Evolutionary conservation across 2,329 filamentous ascomycete species (phyloP).

Genomic region (Ceratocystis lukuohia): DNA sequence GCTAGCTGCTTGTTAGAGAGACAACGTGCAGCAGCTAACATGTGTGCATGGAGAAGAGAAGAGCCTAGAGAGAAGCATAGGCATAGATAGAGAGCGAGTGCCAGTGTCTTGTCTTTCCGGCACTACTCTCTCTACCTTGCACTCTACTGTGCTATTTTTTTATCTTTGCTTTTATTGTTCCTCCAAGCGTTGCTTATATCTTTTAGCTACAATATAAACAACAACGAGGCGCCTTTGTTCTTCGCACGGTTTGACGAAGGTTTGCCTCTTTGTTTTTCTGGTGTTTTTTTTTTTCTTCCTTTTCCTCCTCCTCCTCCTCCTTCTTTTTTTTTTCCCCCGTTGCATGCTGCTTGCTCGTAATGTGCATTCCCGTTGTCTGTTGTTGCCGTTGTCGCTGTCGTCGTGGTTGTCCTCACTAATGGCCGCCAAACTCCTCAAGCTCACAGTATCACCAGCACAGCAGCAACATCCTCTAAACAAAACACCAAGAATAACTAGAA

Average conservation of each 20-base stretch:
- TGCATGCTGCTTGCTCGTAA: background rate
- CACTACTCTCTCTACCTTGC: background rate
- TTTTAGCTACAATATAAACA: slow-evolving; percentile 2
- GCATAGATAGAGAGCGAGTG: background rate
- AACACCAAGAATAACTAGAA: background rate
- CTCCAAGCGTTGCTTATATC: background rate
- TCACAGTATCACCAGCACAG: background rate
- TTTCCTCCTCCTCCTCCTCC: background rate
- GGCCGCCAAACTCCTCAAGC: background rate
- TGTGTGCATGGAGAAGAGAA: background rate
- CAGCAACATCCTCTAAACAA: background rate
- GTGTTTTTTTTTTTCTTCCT: background rate
- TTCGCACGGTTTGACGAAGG: background rate
- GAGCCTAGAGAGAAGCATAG: background rate
- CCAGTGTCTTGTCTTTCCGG: background rate
- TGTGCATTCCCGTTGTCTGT: slow-evolving; percentile 7
- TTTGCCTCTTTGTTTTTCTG: background rate
- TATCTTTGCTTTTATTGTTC: slow-evolving; percentile 1
- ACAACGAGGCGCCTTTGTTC: background rate
- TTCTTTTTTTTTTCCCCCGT: background rate
- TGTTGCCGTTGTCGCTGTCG: slow-evolving; percentile 1
- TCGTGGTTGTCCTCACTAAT: slow-evolving; percentile 2
- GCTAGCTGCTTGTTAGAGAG: background rate
- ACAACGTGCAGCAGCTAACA: background rate
- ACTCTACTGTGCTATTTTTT: background rate